These are phyloP conservation scores for Penicilliopsis zonata DNA, from an alignment of 495 filamentous ascomycete genomes.

Conservation along the genomic window DNA sequence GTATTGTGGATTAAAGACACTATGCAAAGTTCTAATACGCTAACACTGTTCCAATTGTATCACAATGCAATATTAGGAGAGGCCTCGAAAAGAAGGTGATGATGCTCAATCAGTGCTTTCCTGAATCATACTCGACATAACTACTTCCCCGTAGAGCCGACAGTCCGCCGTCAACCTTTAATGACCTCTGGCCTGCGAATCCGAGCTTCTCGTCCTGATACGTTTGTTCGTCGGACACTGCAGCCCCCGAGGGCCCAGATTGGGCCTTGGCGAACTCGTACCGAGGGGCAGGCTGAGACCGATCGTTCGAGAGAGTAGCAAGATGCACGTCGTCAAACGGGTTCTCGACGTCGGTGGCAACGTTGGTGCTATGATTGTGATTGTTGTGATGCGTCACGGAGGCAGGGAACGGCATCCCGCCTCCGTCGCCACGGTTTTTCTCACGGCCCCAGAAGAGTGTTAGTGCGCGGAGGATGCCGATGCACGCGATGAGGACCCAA, in stretches of 20 bases:
- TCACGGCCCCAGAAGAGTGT: slow-evolving; percentile 31
- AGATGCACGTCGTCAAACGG: slow-evolving; percentile 23
- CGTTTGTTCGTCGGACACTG: neutral
- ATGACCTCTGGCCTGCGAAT: slow-evolving; percentile 30
- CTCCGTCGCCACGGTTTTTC: slow-evolving; percentile 35
- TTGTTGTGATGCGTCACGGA: too few species aligned
- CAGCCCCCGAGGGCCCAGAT: neutral
- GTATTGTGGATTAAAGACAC: too few species aligned
- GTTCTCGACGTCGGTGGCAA: slow-evolving; percentile 5
- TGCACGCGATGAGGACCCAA: slow-evolving; percentile 65
- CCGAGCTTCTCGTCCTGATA: slow-evolving; percentile 33
- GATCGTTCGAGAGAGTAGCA: slow-evolving; percentile 13
- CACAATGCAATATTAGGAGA: too few species aligned
- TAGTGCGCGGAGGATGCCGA: slow-evolving; percentile 56
- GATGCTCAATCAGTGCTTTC: slow-evolving; percentile 15
- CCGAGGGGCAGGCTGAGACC: slow-evolving; percentile 11
- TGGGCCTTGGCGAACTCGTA: slow-evolving; percentile 11
- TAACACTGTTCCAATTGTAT: too few species aligned
- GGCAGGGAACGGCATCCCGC: slow-evolving; percentile 21
- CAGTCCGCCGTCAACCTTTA: slow-evolving; percentile 12
- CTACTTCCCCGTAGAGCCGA: slow-evolving; percentile 20
- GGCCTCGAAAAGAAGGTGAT: too few species aligned
- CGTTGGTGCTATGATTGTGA: neutral
- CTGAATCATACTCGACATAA: slow-evolving; percentile 28
- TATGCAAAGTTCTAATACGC: too few species aligned